Evolutionary conservation across 2,329 filamentous ascomycete species (phyloP), one percentile per base, ranked within the genome.

Genomic region (Teratosphaeria epicoccoides): DNA sequence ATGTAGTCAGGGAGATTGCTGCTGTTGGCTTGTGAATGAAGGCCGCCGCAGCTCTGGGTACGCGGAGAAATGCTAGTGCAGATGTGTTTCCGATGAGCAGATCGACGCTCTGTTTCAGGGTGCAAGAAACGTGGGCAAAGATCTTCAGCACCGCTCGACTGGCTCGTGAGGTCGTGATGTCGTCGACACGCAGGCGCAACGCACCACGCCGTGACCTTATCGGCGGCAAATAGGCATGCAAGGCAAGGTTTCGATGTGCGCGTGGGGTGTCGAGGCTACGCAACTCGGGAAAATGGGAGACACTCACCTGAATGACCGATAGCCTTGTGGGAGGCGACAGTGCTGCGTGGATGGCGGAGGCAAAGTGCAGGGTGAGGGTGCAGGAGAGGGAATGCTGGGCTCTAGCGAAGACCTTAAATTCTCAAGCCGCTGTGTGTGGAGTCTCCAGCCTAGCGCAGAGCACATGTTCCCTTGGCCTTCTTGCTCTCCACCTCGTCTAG

Each of bases 391-490:
- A 22, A 23, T 29, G 47, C 52, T 55, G 33, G 46, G 45, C 45
- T 45, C 25, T 52, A 37, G 28, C 49, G 33, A n/a, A 33, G 33
- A 43, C 46, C 22, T 40, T 40, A 40, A 40, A 40, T 40, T 40
- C 33, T 40, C 33, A 40, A 17, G 48, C 47, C 43, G 23, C 22
- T 40, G 53, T 52, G 53, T 52, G 51, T 47, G 49, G 50, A 55
- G 49, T 47, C 43, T 50, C 47, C 50, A 55, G 53, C 53, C 47
- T 44, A 46, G 49, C 37, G 43, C 24, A 51, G 33, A 45, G 44
- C 25, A 37, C 23, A 37, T 23, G 37, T 50, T 26, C 14, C 23
- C 49, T 20, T 37, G 17, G 26, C 14, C 29, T 23, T 26, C 20
- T n/a, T 44, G 26, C 20, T n/a, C 28, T 9, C 12, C 11, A 17